These are phyloP conservation scores for Hyphochytrium catenoides DNA, from an alignment of 352 stramenopile species.

Conservation along the genomic window DNA sequence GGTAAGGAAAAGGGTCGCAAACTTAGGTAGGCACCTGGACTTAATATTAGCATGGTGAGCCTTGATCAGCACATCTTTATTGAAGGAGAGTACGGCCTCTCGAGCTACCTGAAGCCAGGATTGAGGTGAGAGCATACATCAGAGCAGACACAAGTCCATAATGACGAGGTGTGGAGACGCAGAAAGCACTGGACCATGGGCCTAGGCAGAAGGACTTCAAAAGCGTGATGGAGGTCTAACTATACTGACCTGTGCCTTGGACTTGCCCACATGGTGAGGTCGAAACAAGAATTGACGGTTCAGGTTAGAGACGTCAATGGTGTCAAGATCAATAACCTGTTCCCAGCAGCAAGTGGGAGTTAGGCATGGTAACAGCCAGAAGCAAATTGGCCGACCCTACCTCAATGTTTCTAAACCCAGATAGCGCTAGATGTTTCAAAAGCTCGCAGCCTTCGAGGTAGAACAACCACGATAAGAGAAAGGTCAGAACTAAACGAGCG, in stretches of 20 bases:
- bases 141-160: too few relatives aligned
- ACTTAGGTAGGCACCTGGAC: too few relatives aligned
- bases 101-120: conserved; percentile 14
- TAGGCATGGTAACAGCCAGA: neutral
- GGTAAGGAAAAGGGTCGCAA: too few relatives aligned
- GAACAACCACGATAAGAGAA: neutral
- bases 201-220: conserved; percentile 12
- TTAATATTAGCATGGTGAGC: conserved; percentile 97
- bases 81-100: conserved; percentile 30
- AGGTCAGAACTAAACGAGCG: too few relatives aligned
- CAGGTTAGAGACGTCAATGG: conserved; percentile 99
- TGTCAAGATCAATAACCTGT: conserved; percentile 99
- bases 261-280: conserved; percentile 84
- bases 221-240: conserved; percentile 4
- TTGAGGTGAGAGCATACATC: too few relatives aligned
- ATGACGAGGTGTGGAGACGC: neutral
- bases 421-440: conserved; percentile 96
- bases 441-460: conserved; percentile 74
- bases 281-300: conserved; percentile 99
- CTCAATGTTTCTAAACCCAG: conserved; percentile 71
- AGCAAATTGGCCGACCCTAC: neutral
- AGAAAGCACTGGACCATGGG: conserved; percentile 6
- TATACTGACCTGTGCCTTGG: conserved; percentile 76
- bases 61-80: conserved; percentile 59
- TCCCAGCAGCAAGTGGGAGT: conserved; percentile 16